Evolutionary conservation across 1,284 basidiomycete genomes (phyloP), one percentile per base, ranked within the genome.

Genomic region (Xerocomus alliaceus): DNA sequence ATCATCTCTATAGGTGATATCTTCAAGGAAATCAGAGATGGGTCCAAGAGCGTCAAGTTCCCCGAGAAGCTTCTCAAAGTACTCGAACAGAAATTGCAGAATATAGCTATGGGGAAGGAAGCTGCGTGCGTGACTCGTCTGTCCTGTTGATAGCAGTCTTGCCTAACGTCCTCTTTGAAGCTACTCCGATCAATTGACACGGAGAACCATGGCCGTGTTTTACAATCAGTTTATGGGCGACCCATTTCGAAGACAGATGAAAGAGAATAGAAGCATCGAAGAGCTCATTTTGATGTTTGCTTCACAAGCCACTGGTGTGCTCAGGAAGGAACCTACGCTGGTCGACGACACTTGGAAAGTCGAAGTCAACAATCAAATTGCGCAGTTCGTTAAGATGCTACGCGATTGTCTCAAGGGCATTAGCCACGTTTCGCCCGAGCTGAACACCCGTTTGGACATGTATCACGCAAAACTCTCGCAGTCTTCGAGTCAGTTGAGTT

Each of bases 271-370:
- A 50, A 97, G 97, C 80, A 92, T 98, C 56, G 97, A 99, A 78
- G 95, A 98, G 67, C 88, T 99, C 61, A 97, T 99, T 64, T 84
- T 99, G 54, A 91, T 93, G 83, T 98, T 98, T 71, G 95, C 96
- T 18, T 93, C 95, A 4, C 89, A 94, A 47, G 92, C 95, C 6
- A 94, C 93, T 1, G 84, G 86, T 26, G 87, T 93, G 9, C 82
- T 97, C 59, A 90, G 89, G 83, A 97, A 97, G 78, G 93, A 89
- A 71, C 87, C 88, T 5, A 83, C 84, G 31, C 82, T 89, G n/a
- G 88, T 84, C 22, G 94, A 75, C 29, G 76, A 97, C 49, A 90
- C 88, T 17, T 98, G 96, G 95, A 98, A 97, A 76, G 75, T 87
- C 54, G 94, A 97, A 74, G 86, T 98, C 58, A 95, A 97, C 76